Base-by-base conservation (phyloP, 495 filamentous ascomycete genomes). In the Penicillium cosmopolitanum region DNA sequence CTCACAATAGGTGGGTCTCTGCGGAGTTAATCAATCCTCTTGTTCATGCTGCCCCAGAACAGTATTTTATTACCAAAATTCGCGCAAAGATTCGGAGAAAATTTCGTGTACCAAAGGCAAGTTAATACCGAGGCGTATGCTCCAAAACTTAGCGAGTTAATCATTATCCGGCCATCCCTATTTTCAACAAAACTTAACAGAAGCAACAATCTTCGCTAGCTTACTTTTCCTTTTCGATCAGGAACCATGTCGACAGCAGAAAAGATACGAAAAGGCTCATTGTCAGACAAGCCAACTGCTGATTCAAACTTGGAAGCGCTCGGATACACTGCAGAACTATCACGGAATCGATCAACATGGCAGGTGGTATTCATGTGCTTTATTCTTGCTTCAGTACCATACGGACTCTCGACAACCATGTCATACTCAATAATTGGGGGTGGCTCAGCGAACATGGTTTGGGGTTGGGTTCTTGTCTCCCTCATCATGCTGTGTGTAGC, bases 401-500 rank as follows among this genome's bases (percentile, higher is more conserved):
- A 84, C 63, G 85, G 85, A 50, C 72, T 86, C 25, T 80, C 79
- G 50, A 87, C 85, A 6, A 88, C 85, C 50, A 68, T 88, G 57
- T 83, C 80, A 65, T 85, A 85, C 58, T 78, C 83, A 5, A 73
- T 88, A 48, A 78, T 81, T 28, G 80, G 79, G 58, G 84, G 85
- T 48, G 83, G 84, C 15, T 78, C 83, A 4, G 83, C 80, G 4
- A 80, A 82, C 52, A 82, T 87, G 55, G 76, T 87, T 63, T 87
- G 83, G 83, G 85, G 85, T 10, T 76, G 88, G 51, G 69, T 89
- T 11, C 76, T 84, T 4, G 82, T 86, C 3, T 85, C 85, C 7
- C 63, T 88, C 11, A 87, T 85, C 65, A 87, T 86, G 62, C 54
- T 87, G 15, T 85, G 83, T 54, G 76, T 89, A 6, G 85, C 85